Evolutionary conservation across 2,329 filamentous ascomycete genomes (phyloP).

Genomic region (Sarocladium brachiariae): DNA sequence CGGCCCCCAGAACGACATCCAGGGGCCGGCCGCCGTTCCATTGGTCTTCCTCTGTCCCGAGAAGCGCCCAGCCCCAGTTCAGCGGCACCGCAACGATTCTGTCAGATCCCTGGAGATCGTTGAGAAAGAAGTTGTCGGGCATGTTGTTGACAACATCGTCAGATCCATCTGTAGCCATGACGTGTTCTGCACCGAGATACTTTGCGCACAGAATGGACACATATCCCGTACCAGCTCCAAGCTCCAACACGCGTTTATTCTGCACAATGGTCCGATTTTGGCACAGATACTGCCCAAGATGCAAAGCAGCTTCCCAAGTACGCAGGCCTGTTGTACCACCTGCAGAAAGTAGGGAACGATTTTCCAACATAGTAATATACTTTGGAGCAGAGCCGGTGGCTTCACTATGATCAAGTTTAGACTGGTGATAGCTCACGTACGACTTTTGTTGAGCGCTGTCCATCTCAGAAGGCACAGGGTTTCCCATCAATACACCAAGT

Average conservation of each 20-base stretch:
- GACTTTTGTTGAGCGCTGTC: conserved; percentile 63
- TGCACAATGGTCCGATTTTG: conserved; percentile 35
- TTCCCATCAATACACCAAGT: conserved; percentile 58
- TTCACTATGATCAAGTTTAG: conserved; percentile 16
- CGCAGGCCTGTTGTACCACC: conserved; percentile 68
- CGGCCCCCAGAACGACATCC: conserved; percentile 67
- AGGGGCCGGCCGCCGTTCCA: conserved; percentile 41
- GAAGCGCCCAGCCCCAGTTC: conserved; percentile 56
- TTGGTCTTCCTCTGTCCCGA: conserved; percentile 48
- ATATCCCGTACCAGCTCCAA: conserved; percentile 72
- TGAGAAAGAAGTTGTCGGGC: conserved; percentile 61
- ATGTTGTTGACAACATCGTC: conserved; percentile 63
- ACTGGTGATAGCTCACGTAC: conserved; percentile 64
- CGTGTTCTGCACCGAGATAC: conserved; percentile 49
- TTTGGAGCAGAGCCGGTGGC: not conserved
- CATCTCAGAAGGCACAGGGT: conserved; percentile 56
- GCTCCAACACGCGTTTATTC: conserved; percentile 58
- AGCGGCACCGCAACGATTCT: conserved; percentile 46
- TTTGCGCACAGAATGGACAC: conserved; percentile 68
- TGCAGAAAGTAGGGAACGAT: conserved; percentile 60
- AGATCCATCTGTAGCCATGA: conserved; percentile 68
- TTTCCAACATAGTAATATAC: conserved; percentile 61
- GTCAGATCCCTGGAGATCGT: conserved; percentile 47
- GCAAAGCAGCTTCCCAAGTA: conserved; percentile 76
- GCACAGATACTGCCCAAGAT: conserved; percentile 63